Conservation (phyloP, 2,329 filamentous ascomycete genomes). For the Fusarium sp. region DNA sequence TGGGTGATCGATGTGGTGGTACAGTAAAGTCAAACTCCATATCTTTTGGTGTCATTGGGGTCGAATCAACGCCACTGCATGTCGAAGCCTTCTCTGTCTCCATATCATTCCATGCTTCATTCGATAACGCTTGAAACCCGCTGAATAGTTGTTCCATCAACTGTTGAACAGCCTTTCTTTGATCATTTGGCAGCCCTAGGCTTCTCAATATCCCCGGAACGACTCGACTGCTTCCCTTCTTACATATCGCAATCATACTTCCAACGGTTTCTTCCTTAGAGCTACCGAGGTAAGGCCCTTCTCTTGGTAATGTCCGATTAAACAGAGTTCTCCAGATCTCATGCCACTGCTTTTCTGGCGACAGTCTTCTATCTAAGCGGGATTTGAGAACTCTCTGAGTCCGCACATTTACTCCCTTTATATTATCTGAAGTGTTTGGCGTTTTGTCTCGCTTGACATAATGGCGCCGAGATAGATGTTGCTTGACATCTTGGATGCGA, state of each 20-base stretch:
- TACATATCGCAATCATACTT: neutral
- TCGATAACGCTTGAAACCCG: neutral
- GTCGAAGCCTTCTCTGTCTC: fast-evolving
- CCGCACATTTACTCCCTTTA: neutral
- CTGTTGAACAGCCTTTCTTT: neutral
- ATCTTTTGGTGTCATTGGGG: neutral
- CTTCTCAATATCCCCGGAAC: neutral
- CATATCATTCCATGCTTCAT: fast-evolving
- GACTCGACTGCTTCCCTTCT: neutral
- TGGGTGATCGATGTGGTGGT: neutral
- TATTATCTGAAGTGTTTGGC: neutral
- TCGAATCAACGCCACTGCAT: neutral
- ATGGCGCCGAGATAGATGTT: neutral
- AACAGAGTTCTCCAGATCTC: neutral
- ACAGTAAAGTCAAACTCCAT: neutral
- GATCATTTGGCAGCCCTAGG: fast-evolving
- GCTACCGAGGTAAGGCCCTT: neutral
- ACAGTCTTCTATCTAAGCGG: neutral
- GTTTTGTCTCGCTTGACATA: neutral
- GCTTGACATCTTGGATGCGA: neutral
- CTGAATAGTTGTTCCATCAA: neutral
- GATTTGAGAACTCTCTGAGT: neutral
- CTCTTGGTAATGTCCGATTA: fast-evolving
- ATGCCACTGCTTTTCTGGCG: neutral
- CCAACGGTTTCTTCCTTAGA: neutral